phyloP scores from a whole-genome alignment of 1,139 yeast species.

The Debaryomyces subglobosus region DNA sequence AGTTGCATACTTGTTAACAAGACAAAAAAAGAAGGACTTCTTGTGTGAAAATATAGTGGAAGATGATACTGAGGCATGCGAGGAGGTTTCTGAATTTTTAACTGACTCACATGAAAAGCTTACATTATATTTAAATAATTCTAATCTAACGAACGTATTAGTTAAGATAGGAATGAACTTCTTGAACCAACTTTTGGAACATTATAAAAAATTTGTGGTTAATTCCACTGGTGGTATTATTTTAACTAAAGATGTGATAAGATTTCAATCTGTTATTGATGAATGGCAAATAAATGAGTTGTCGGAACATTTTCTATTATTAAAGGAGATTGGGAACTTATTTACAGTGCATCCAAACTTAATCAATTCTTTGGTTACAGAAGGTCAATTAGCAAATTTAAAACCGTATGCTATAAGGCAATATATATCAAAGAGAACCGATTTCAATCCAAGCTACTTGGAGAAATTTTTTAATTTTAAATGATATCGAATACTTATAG shows the following conservation, averaged over 20 bases:
- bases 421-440: conserved; percentile 72
- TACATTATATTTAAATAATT: conserved; percentile 45
- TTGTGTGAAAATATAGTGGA: conserved; percentile 46
- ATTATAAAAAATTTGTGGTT: conserved; percentile 75
- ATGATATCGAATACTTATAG: not conserved
- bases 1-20: conserved; percentile 51
- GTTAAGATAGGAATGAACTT: conserved; percentile 63
- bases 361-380: conserved; percentile 76
- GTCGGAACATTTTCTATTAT: conserved; percentile 67
- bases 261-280: conserved; percentile 75
- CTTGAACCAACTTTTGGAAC: conserved; percentile 64
- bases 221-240: conserved; percentile 83
- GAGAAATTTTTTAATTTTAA: conserved; percentile 51
- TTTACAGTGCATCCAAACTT: conserved; percentile 75
- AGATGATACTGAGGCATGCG: conserved; percentile 73
- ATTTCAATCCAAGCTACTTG: conserved; percentile 60
- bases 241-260: conserved; percentile 81
- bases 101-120: conserved; percentile 43
- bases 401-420: conserved; percentile 69
- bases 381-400: conserved; percentile 74
- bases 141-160: conserved; percentile 57
- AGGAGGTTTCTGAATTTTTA: conserved; percentile 59
- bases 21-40: conserved; percentile 40
- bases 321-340: conserved; percentile 82
- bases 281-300: conserved; percentile 68